Conservation (phyloP, 768 basidiomycete genomes). For the Termitomyces sp. region DNA sequence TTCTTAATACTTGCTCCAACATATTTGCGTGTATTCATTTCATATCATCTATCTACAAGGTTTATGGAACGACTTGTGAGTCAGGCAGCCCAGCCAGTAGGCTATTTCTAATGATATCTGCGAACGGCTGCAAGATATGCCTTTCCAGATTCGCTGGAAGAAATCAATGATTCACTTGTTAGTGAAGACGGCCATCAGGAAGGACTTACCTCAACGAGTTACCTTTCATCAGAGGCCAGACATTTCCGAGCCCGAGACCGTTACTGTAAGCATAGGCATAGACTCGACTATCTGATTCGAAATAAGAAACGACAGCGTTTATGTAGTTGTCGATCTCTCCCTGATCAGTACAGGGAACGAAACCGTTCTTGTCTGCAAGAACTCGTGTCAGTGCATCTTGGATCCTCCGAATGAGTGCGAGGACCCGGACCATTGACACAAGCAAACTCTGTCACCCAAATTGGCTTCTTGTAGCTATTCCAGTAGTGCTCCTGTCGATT, state of each 20-base stretch:
- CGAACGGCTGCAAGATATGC: slow-evolving; percentile 38
- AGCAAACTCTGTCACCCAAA: slow-evolving; percentile 48
- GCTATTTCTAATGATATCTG: slow-evolving; percentile 28
- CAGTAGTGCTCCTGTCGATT: slow-evolving; percentile 36
- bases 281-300: slow-evolving; percentile 32
- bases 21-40: background rate
- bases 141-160: slow-evolving; percentile 34
- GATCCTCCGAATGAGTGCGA: background rate
- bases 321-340: slow-evolving; percentile 39
- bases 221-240: slow-evolving; percentile 41
- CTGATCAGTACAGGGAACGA: slow-evolving; percentile 42
- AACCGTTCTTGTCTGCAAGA: slow-evolving; percentile 30
- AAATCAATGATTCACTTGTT: background rate
- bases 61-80: background rate
- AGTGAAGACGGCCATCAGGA: background rate
- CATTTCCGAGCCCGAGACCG: slow-evolving; percentile 40
- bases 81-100: background rate
- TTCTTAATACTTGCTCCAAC: too few relatives aligned
- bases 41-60: background rate
- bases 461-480: slow-evolving; percentile 38
- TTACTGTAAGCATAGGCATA: slow-evolving; percentile 47
- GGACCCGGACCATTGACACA: slow-evolving; percentile 37
- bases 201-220: slow-evolving; percentile 30
- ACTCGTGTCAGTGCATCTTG: background rate
- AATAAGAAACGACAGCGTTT: slow-evolving; percentile 33